These are phyloP conservation scores for Psilocybe azurescens DNA, from an alignment of 768 basidiomycete species.

Conservation along the genomic window DNA sequence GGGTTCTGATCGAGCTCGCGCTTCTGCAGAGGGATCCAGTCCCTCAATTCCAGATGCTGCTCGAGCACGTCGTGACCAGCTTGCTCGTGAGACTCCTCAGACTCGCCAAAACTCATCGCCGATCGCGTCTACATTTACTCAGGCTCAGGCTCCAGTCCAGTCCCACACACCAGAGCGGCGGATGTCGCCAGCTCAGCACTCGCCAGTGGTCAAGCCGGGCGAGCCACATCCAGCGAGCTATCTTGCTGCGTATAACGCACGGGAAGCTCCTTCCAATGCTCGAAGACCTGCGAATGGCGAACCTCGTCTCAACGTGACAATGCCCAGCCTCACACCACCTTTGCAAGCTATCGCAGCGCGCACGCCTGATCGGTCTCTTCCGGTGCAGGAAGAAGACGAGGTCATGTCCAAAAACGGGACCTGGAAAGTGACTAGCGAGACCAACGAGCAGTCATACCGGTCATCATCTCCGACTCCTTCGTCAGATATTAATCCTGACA, in stretches of 20 bases:
- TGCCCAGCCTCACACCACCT: conserved; percentile 60
- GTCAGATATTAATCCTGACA: conserved; percentile 58
- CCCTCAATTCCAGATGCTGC: conserved; percentile 54
- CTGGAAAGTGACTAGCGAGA: conserved; percentile 38
- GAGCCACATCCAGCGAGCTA: conserved; percentile 49
- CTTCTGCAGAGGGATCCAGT: conserved; percentile 53
- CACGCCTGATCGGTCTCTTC: conserved; percentile 74
- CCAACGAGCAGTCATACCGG: conserved; percentile 38
- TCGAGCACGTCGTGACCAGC: conserved; percentile 42
- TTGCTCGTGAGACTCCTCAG: conserved; percentile 53
- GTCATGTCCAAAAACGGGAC: conserved; percentile 36
- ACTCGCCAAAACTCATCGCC: conserved; percentile 51
- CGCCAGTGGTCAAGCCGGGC: conserved; percentile 51
- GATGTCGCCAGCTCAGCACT: conserved; percentile 52
- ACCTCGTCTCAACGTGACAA: conserved; percentile 35
- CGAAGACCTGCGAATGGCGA: conserved; percentile 35
- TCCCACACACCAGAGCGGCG: conserved; percentile 59
- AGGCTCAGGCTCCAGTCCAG: conserved; percentile 36
- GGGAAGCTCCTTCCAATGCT: conserved; percentile 44
- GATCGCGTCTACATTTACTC: conserved; percentile 34
- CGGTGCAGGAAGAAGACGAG: conserved; percentile 81
- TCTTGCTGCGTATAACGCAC: conserved; percentile 48
- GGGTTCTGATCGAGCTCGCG: conserved; percentile 59
- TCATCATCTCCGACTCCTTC: conserved; percentile 56
- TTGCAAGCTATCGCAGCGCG: conserved; percentile 56